Conservation (phyloP, 2,329 filamentous ascomycete genomes). For the Colletotrichum sp. region DNA sequence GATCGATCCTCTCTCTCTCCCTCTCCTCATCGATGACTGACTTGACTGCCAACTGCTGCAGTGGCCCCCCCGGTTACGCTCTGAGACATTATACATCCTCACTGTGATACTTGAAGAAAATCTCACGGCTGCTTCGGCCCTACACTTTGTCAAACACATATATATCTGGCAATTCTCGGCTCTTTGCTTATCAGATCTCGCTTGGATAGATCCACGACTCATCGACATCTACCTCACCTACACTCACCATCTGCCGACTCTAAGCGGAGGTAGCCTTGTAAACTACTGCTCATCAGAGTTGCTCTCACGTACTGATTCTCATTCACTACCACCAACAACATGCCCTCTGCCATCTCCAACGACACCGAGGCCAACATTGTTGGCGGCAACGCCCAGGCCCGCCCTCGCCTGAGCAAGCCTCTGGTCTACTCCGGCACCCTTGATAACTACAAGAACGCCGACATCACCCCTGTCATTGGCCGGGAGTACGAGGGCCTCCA, state of each 20-base stretch:
- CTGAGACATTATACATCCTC: not conserved
- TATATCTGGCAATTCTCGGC: not conserved
- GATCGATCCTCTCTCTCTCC: not conserved
- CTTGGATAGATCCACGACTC: not conserved
- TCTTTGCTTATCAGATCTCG: not conserved
- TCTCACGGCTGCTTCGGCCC: constrained; percentile 1
- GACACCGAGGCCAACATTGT: constrained; percentile 27
- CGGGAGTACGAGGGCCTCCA: constrained; percentile 49
- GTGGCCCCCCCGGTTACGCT: not conserved
- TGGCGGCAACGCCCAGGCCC: constrained; percentile 33
- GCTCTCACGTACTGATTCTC: not conserved
- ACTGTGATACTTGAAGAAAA: not conserved
- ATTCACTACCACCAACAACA: constrained; percentile 16
- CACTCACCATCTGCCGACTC: not conserved
- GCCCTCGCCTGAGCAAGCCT: constrained; percentile 35
- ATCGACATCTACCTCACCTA: not conserved
- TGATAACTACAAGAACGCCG: constrained; percentile 39
- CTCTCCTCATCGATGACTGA: constrained; percentile 6
- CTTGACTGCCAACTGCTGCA: not conserved
- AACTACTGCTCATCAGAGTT: not conserved
- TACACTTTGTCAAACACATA: not conserved
- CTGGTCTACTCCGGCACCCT: constrained; percentile 46
- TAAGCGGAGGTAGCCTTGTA: not conserved
- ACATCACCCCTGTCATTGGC: constrained; percentile 55
- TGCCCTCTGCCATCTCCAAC: constrained; percentile 37